phyloP scores from a whole-genome alignment of 768 basidiomycete genomes.

The Lactarius sp. region DNA sequence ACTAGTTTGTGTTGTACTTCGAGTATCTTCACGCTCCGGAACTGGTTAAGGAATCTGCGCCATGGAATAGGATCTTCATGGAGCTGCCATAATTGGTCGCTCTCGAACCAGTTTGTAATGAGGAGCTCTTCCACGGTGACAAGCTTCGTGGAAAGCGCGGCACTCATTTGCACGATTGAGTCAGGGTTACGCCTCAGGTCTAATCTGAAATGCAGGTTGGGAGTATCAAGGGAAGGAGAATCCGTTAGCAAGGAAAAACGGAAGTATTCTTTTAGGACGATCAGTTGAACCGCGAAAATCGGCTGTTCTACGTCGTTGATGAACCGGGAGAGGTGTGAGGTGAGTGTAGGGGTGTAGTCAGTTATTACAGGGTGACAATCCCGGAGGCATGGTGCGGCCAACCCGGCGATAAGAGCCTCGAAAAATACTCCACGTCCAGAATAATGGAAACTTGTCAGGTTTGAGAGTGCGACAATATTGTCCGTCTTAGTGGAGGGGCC shows the following conservation, averaged over 20 bases:
- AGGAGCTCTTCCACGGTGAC: neutral
- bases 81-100: neutral
- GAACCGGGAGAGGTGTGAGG: neutral
- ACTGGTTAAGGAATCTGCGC: neutral
- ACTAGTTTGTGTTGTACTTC: neutral
- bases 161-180: neutral
- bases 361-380: neutral
- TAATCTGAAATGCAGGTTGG: neutral
- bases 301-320: neutral
- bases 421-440: neutral
- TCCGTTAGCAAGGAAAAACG: neutral
- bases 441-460: neutral
- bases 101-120: neutral
- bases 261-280: rapidly evolving
- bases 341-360: too few relatives aligned
- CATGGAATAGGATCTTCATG: neutral
- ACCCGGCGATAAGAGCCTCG: neutral
- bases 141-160: neutral
- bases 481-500: too few relatives aligned
- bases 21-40: neutral
- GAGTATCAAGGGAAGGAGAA: neutral
- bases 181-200: neutral
- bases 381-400: constrained; percentile 1
- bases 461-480: neutral
- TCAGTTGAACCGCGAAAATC: neutral